Evolutionary conservation across 208 protist genomes (phyloP).

Genomic region (Trypanosoma brucei): DNA sequence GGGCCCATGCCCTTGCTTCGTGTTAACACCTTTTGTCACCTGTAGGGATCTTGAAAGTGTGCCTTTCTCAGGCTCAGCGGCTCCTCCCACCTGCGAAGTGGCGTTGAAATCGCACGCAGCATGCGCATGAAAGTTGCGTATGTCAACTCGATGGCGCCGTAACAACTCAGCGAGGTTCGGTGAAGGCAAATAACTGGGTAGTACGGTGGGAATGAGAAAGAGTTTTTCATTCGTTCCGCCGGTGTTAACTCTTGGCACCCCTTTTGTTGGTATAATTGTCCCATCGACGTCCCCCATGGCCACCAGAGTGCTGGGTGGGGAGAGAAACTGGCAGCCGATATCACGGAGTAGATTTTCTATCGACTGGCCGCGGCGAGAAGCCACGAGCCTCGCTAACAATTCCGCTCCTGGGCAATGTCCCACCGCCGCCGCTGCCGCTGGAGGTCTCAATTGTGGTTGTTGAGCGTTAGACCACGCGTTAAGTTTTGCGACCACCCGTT

Average conservation of each 20-base stretch:
- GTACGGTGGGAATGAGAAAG: constrained; percentile 52
- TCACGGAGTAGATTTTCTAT: constrained; percentile 40
- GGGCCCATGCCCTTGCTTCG: too few relatives aligned
- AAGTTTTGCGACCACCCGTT: constrained; percentile 65
- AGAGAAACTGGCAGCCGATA: constrained; percentile 57
- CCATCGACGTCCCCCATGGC: background rate
- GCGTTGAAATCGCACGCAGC: background rate
- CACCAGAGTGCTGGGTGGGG: constrained; percentile 22
- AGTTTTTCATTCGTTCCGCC: constrained; percentile 44
- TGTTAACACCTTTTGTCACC: too few relatives aligned
- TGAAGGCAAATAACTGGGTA: constrained; percentile 59
- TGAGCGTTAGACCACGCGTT: constrained; percentile 11
- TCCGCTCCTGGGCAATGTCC: constrained; percentile 18
- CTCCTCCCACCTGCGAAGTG: background rate
- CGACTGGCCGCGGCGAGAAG: constrained; percentile 22
- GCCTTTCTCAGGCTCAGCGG: background rate
- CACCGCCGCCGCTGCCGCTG: constrained; percentile 11
- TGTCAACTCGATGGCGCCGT: background rate
- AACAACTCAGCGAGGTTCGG: constrained; percentile 24
- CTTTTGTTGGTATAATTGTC: background rate
- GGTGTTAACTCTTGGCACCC: constrained; percentile 20
- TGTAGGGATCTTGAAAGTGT: background rate
- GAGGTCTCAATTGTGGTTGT: background rate
- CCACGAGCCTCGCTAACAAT: constrained; percentile 17
- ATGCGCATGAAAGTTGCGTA: background rate